Percentiles rank a stretch among this genome's conserved stretches.
These are phyloP conservation scores for Trichoderma citrinoviride DNA, from an alignment of 2,329 filamentous ascomycete genomes.

Conservation along the genomic window DNA sequence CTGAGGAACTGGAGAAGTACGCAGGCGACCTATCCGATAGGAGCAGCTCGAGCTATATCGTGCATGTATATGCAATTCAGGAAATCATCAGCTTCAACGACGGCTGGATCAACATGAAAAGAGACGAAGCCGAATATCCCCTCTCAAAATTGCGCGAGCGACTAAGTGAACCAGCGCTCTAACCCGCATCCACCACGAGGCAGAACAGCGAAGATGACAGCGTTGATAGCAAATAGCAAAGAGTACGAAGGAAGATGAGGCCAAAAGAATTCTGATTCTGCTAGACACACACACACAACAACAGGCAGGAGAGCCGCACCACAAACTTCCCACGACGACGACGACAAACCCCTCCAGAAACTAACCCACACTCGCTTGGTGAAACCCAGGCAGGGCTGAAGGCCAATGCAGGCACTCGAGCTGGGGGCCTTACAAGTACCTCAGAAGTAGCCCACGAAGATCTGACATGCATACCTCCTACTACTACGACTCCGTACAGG, in stretches of 20 bases:
- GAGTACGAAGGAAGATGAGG: background rate
- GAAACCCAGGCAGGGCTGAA: background rate
- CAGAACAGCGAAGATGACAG: background rate
- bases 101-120: background rate
- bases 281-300: background rate
- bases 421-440: background rate
- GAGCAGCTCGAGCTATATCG: background rate
- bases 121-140: background rate
- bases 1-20: background rate
- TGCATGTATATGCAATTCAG: background rate
- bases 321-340: background rate
- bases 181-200: background rate
- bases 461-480: slow-evolving; percentile 12
- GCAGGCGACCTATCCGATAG: background rate
- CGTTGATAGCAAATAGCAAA: background rate
- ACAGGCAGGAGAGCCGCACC: background rate
- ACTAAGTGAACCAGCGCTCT: background rate
- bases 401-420: background rate
- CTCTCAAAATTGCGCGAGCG: background rate
- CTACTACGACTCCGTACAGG: too few relatives aligned
- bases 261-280: background rate
- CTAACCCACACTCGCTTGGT: background rate
- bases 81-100: background rate
- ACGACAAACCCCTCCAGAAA: slow-evolving; percentile 1
- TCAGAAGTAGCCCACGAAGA: slow-evolving; percentile 7